phyloP scores from a whole-genome alignment of 1,139 yeast genomes.

The Saccharomycopsis crataegensis region DNA sequence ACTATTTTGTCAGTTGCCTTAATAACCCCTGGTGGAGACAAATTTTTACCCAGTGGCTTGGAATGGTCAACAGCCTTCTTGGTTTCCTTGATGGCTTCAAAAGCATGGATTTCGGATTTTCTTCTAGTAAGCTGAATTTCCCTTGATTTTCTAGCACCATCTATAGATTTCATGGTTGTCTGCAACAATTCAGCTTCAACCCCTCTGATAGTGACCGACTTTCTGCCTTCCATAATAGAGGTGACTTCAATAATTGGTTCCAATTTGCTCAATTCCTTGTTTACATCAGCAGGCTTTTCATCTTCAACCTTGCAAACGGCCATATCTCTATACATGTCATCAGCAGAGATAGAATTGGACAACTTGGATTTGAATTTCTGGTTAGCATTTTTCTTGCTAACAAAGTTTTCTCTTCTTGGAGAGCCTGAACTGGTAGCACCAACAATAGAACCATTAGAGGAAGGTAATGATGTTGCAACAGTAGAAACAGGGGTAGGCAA shows the following conservation, averaged over 20 bases:
- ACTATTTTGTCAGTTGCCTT: too few species aligned
- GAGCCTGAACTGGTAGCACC: neutral
- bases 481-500: slow-evolving; percentile 1
- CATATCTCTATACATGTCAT: neutral
- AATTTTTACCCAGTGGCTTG: too few species aligned
- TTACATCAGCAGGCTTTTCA: neutral
- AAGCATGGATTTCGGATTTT: too few species aligned
- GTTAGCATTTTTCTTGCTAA: neutral
- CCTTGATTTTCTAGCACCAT: slow-evolving; percentile 7
- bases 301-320: neutral
- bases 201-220: slow-evolving; percentile 8
- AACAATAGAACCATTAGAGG: neutral
- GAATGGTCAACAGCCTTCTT: too few species aligned
- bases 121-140: neutral
- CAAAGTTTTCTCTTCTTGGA: neutral
- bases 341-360: slow-evolving; percentile 6
- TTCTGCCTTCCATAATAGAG: slow-evolving; percentile 14
- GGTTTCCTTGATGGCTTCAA: too few species aligned
- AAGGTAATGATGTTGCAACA: neutral
- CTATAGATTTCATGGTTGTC: slow-evolving; percentile 11
- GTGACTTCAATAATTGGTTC: slow-evolving; percentile 18
- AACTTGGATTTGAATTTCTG: slow-evolving; percentile 4
- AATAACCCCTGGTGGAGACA: too few species aligned
- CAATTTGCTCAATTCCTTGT: neutral
- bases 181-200: slow-evolving; percentile 16